Percentiles rank a stretch among this genome's conserved stretches.
Conservation (phyloP, 257 asterid genomes). For the Linderniella brevidens region DNA sequence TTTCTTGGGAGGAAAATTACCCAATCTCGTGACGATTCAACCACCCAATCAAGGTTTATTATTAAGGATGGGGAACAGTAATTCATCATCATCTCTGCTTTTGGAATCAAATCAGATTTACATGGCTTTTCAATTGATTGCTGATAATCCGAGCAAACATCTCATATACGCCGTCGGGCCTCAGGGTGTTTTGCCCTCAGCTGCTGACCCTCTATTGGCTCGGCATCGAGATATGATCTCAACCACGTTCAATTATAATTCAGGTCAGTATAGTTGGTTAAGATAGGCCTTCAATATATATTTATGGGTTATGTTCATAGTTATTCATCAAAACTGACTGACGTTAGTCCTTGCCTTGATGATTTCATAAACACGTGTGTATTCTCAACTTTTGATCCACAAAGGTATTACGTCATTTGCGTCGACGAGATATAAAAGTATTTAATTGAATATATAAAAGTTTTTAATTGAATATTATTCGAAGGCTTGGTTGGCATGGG, state of each 20-base stretch:
- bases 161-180: constrained; percentile 58
- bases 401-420: too few relatives aligned
- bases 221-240: constrained; percentile 28
- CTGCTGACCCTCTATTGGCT: constrained; percentile 15
- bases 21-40: constrained; percentile 22
- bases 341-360: too few relatives aligned
- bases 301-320: too few relatives aligned
- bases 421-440: too few relatives aligned
- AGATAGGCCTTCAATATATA: too few relatives aligned
- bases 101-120: constrained; percentile 22
- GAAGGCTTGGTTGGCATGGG: too few relatives aligned
- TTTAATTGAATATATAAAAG: too few relatives aligned
- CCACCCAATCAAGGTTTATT: constrained; percentile 19
- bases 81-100: constrained; percentile 17
- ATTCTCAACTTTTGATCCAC: too few relatives aligned
- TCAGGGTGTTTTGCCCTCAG: constrained; percentile 18
- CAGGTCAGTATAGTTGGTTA: constrained; percentile 60
- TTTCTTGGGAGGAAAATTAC: constrained; percentile 32
- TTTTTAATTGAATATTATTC: too few relatives aligned
- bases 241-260: constrained; percentile 33
- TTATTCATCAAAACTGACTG: too few relatives aligned
- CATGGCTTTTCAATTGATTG: constrained; percentile 38
- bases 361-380: too few relatives aligned
- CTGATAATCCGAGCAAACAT: constrained; percentile 16
- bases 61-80: constrained; percentile 26